Evolutionary conservation across 148 eudicot species (phyloP).

Genomic region (Silene conica): DNA sequence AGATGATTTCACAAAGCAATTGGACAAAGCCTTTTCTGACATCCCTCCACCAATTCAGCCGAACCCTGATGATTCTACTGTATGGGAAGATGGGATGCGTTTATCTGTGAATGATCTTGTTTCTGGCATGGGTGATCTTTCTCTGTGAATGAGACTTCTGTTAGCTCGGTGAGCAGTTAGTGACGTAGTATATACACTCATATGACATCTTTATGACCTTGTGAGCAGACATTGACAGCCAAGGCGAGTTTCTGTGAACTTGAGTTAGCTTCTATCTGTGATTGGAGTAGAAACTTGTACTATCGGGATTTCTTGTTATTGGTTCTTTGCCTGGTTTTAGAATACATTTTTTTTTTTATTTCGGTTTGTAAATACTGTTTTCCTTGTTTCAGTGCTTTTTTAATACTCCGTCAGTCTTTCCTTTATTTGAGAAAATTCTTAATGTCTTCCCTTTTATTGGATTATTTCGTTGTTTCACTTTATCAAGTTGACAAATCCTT

Average conservation of each 20-base stretch:
- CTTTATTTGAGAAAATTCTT: not conserved
- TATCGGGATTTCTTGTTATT: not conserved
- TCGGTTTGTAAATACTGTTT: not conserved
- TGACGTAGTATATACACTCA: not conserved
- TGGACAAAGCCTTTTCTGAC: constrained; percentile 40
- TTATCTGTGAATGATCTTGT: constrained; percentile 52
- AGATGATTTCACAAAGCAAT: constrained; percentile 50
- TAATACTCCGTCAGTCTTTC: not conserved
- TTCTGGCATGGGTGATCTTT: constrained; percentile 53
- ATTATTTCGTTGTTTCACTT: not conserved
- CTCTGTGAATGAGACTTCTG: constrained; percentile 32
- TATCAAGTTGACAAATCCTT: not conserved
- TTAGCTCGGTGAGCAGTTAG: constrained; percentile 5
- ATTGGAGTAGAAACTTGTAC: not conserved
- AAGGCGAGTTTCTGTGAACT: constrained; percentile 14
- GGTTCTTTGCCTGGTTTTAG: not conserved
- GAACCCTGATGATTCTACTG: constrained; percentile 24
- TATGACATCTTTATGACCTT: not conserved
- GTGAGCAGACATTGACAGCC: not conserved
- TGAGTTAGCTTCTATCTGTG: constrained; percentile 4
- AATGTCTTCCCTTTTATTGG: not conserved
- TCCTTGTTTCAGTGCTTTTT: not conserved
- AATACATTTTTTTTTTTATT: too few relatives aligned
- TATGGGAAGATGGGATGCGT: constrained; percentile 27
- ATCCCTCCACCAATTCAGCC: constrained; percentile 22